Base-by-base conservation (phyloP, 495 filamentous ascomycete genomes). In the Schizothecium vesticola region DNA sequence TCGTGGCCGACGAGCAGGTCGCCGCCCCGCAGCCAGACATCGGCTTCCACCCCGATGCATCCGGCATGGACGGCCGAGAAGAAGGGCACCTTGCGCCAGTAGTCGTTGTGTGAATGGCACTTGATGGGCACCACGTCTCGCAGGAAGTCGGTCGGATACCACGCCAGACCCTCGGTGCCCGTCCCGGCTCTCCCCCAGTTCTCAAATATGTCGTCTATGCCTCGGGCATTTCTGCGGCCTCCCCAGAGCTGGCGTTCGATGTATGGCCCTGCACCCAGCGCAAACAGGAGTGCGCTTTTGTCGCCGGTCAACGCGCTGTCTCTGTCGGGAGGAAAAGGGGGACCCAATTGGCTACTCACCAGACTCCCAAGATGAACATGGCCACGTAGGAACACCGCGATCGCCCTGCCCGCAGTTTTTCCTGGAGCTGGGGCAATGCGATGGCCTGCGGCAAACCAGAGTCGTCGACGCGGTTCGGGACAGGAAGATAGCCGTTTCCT, bases 61-160 rank as follows among this genome's bases (percentile, higher is more conserved):
- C 90, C 82, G 36, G 86, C 89, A 31, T 83, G 81, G 10, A 92
- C 76, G 3, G 89, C 89, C 3, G 86, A 88, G 74, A 83, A 85
- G 9, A 85, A 70, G n/a, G 94, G 94, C 3, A 92, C 85, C 12
- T 82, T 84, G 7, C 92, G 89, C 89, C 88, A 96, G 79, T 96
- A 96, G 80, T 97, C 93, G 74, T 97, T 97, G 77, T 97, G 93
- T 0, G 91, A 94, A 76, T 91, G 86, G 61, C 89, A 92, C 5
- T 80, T 83, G 57, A 90, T 85, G 0, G 92, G 91, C 0, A 81
- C 66, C 55, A 94, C 86, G 69, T 90, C 90, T 11, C 86, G 84
- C 6, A 91, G 88, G 71, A 92, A 89, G 78, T 93, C 89, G 0
- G 91, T 92, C 0, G 91, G 90, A 77, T 92, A 94, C 73, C 83